Evolutionary conservation across 371 early-diverging fungal genomes (phyloP), one percentile per base, ranked within the genome.

Genomic region (Choanephora cucurbitarum): DNA sequence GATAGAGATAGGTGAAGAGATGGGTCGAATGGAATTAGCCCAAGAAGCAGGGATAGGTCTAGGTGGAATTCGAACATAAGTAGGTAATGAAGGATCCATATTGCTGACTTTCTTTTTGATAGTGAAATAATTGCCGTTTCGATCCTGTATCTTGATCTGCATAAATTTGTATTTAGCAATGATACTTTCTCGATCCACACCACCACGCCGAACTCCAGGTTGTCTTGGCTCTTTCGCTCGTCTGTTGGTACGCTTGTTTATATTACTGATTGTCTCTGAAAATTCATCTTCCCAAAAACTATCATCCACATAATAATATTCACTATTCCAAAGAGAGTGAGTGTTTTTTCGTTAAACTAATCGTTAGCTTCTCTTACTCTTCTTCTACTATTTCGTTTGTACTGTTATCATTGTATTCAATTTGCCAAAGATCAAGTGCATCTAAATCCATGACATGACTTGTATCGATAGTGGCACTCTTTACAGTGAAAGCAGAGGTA

Each of bases 401-500:
- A 39, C 81, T 81, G 22, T 76, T 75, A 45, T 86, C 85, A 5
- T 83, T 84, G 39, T 86, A 79, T 62, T 89, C 88, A 33, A 87
- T 79, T 60, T 87, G 80, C 89, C 90, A 89, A 49, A 87, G 60
- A 58, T 92, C 91, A 44, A 88, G 61, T 43, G 90, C 91, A 60
- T 91, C 88, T 49, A 82, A 66, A 58, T 86, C 88, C 17, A 87
- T 86, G 17, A 81, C 70, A 24, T 82, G 74, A 22, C 72, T 62
- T 41, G 83, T 81, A 51, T 80, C 74, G 40, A 84, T 77, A 57
- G 81, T 80, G 10, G 87, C 90, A 11, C 87, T 85, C 52, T 86
- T 82, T 23, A 94, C 90, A 0, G 94, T 94, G 67, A 95, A 94
- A 13, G 87, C 86, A 17, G 91, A 91, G 9, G 95, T 95, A 17